Percentiles rank a stretch among this genome's conserved stretches.
phyloP scores from a whole-genome alignment of 495 filamentous ascomycete genomes.

The Coniosporium apollinis region DNA sequence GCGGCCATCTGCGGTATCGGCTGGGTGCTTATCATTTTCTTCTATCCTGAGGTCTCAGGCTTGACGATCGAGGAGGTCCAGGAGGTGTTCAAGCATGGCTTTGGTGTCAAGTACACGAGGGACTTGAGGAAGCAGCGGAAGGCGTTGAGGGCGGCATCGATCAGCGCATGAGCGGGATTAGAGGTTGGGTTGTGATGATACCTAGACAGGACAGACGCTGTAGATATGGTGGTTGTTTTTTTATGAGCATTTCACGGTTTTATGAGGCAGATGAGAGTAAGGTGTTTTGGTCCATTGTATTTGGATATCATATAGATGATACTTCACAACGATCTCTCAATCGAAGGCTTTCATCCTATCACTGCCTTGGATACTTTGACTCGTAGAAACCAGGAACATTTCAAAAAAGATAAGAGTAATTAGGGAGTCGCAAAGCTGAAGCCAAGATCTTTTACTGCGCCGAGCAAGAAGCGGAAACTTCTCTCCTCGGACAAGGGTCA shows the following conservation, averaged over 20 bases:
- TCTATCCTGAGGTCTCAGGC: slow-evolving; percentile 34
- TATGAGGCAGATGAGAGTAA: background rate
- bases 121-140: slow-evolving; percentile 23
- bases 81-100: slow-evolving; percentile 32
- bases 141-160: background rate
- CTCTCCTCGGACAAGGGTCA: too few relatives aligned
- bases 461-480: too few relatives aligned
- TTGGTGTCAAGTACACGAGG: slow-evolving; percentile 28
- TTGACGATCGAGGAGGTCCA: slow-evolving; percentile 33
- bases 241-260: too few relatives aligned
- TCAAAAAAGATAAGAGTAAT: background rate
- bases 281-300: background rate
- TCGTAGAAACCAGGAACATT: background rate
- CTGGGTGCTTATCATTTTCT: slow-evolving; percentile 31
- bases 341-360: background rate
- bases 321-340: background rate
- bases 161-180: background rate
- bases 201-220: background rate
- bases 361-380: background rate
- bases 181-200: background rate
- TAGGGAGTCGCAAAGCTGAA: background rate
- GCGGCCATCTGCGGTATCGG: slow-evolving; percentile 31
- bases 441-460: too few relatives aligned
- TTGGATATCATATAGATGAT: background rate
- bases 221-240: background rate